phyloP scores from a whole-genome alignment of 495 filamentous ascomycete genomes.

The Aspergillus incahuasiensis region DNA sequence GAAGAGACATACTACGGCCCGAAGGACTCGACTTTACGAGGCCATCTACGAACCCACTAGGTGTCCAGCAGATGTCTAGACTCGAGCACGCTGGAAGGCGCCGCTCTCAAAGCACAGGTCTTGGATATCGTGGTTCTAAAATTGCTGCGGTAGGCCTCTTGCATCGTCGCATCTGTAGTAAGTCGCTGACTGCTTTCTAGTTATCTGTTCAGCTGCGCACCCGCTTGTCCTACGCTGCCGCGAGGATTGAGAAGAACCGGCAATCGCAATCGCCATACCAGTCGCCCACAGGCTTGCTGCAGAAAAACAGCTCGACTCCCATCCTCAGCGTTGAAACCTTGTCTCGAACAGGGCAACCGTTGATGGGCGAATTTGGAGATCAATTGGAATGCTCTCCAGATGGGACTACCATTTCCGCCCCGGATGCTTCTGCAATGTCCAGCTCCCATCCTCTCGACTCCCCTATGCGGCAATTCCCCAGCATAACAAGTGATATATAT shows the following conservation, averaged over 20 bases:
- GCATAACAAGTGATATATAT: constrained; percentile 10
- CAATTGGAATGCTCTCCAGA: constrained; percentile 16
- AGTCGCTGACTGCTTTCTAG: constrained; percentile 38
- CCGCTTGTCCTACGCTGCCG: constrained; percentile 80
- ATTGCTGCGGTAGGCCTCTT: constrained; percentile 64
- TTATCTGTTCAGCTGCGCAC: constrained; percentile 71
- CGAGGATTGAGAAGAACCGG: constrained; percentile 85
- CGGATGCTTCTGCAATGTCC: constrained; percentile 10
- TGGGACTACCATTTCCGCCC: constrained; percentile 21
- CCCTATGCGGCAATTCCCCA: constrained; percentile 11
- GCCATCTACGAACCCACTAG: background rate
- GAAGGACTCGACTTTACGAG: background rate
- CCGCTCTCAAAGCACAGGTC: constrained; percentile 68
- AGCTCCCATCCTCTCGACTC: constrained; percentile 1
- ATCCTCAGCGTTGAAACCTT: constrained; percentile 2
- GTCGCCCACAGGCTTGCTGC: constrained; percentile 62
- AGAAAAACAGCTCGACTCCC: constrained; percentile 48
- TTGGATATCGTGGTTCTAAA: constrained; percentile 54
- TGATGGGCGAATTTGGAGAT: constrained; percentile 3
- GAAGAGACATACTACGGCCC: background rate
- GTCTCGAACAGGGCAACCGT: background rate
- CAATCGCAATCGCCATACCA: constrained; percentile 61
- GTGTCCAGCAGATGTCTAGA: constrained; percentile 9
- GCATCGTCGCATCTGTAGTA: background rate
- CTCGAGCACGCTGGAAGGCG: constrained; percentile 25